phyloP scores from a whole-genome alignment of 1,284 basidiomycete genomes.

The Trichosporon sp. region DNA sequence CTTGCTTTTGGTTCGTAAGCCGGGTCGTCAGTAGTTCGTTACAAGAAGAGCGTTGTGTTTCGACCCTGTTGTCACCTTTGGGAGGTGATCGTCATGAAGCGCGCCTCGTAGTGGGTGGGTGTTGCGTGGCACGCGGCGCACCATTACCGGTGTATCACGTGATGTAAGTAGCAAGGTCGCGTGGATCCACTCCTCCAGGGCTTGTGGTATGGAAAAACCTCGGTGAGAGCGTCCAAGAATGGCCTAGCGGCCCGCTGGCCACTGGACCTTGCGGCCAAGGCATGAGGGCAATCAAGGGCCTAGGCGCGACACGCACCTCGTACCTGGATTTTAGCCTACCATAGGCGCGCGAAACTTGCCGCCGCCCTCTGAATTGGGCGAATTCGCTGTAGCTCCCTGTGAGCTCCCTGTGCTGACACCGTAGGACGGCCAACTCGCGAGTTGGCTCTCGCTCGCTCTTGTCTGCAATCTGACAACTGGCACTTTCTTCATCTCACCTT shows the following conservation, averaged over 20 bases:
- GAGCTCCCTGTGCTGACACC: too few relatives aligned
- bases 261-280: too few relatives aligned
- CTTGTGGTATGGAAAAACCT: too few relatives aligned
- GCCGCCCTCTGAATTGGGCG: neutral
- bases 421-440: neutral
- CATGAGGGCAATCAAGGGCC: too few relatives aligned
- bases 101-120: neutral
- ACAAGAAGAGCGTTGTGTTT: neutral
- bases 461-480: neutral
- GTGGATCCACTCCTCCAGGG: neutral
- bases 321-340: too few relatives aligned
- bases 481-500: too few relatives aligned
- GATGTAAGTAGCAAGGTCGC: neutral
- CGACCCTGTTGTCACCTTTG: neutral
- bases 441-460: neutral
- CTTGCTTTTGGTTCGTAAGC: neutral
- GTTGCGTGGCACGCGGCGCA: neutral
- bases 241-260: too few relatives aligned
- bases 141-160: neutral
- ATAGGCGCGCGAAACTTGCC: neutral
- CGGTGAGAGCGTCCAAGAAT: too few relatives aligned
- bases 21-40: conserved; percentile 1
- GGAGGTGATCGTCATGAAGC: neutral
- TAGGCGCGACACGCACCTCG: neutral
- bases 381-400: neutral